Base-by-base conservation (phyloP, 345 rosid genomes). In the Brassica juncea region DNA sequence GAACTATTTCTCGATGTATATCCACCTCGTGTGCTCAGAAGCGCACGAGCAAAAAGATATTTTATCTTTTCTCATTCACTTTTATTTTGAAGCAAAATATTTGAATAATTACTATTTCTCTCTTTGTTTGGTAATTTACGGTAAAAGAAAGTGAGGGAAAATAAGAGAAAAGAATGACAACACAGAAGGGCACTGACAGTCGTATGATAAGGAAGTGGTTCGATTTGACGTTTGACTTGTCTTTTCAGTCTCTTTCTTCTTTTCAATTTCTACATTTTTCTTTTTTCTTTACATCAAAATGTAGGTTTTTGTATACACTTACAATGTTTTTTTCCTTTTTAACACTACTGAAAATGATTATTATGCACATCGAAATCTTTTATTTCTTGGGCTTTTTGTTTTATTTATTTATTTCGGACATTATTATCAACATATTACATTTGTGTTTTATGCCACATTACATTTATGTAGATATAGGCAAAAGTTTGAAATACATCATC, bases 191-290 rank as follows among this genome's bases (percentile, higher is more conserved):
- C 88, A 91, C 94, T 87, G 97, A 85, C 97, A 88, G 97, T 92
- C 97, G 85, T 91, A 92, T 91, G 99, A 94, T 94, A 88, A 89
- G 82, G 89, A 85, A 86, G 93, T 85, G 88, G 87, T 75, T 60
- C 85, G 98, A 92, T 87, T 88, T 89, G 98, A 94, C 99, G 89
- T 89, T 88, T 94, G 97, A 92, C 94, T 90, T 88, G 98, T 92
- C 98, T 88, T 90, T 86, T 94, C 97, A 90, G 62, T 68, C 68
- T 60, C 57, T 57, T 73, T 77, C 52, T 70, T 49, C 52, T 63
- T 35, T 75, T 27, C 55, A 28, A 31, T 57, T 55, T 49, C 7
- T 75, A 66, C 62, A 39, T 66, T 57, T 78, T 16, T 2, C 6
- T 8, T 23, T 21, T 19, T 14, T n/a, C 68, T 61, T 66, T 19